Evolutionary conservation across 2,329 filamentous ascomycete species (phyloP).

Genomic region (Monilinia aucupariae): DNA sequence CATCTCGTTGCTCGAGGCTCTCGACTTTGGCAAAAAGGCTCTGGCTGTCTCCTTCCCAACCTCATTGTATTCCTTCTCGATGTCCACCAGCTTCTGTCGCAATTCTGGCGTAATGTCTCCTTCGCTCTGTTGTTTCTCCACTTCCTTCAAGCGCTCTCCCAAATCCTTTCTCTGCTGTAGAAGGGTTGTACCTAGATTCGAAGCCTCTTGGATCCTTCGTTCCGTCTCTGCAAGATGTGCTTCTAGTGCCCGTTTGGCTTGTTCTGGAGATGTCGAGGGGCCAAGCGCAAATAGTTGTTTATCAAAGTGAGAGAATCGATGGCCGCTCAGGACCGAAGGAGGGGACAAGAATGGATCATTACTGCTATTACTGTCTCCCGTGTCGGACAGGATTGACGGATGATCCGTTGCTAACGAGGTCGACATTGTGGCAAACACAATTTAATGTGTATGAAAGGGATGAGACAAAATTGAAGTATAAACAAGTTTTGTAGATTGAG

Average conservation of each 20-base stretch:
- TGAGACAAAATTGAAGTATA: not conserved
- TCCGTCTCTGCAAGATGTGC: conserved; percentile 91
- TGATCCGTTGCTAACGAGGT: conserved; percentile 29
- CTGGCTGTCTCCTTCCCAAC: conserved; percentile 84
- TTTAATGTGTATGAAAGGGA: conserved; percentile 8
- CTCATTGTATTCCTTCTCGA: conserved; percentile 94
- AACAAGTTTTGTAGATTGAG: conserved; percentile 12
- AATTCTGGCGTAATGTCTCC: conserved; percentile 77
- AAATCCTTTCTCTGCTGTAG: conserved; percentile 83
- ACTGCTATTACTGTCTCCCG: conserved; percentile 22
- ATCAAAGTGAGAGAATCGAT: conserved; percentile 81
- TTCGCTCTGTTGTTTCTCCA: conserved; percentile 71
- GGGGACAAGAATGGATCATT: conserved; percentile 54
- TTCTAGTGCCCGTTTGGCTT: conserved; percentile 83
- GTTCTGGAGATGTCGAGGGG: conserved; percentile 70
- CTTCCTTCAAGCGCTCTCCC: conserved; percentile 73
- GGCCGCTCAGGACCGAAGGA: conserved; percentile 51
- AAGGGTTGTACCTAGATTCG: conserved; percentile 79
- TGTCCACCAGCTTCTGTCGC: conserved; percentile 72
- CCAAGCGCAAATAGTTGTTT: conserved; percentile 72
- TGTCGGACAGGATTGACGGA: conserved; percentile 25
- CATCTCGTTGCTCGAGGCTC: conserved; percentile 65
- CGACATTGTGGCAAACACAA: conserved; percentile 35
- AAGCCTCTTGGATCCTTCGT: conserved; percentile 83
- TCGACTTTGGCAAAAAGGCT: conserved; percentile 80